Base-by-base conservation (phyloP, 1,139 yeast species). In the Kodamaea sp. region DNA sequence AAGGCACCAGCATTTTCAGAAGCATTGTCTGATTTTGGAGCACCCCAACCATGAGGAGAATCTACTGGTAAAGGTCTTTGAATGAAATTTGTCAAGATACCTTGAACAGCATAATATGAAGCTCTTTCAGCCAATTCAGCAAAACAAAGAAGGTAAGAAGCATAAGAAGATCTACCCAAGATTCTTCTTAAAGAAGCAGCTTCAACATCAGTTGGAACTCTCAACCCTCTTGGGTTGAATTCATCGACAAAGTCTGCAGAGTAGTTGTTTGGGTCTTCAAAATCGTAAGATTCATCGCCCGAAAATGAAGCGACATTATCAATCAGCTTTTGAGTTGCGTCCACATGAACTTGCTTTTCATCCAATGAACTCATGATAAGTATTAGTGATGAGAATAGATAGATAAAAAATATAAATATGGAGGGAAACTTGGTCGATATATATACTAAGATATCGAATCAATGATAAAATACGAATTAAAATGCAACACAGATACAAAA, bases 101-200 rank as follows among this genome's bases (percentile, higher is more conserved):
- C 52, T 10, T 44, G 37, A 7, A 53, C 49, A 7, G 56, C 50
- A 36, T 49, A 54, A 39, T 51, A 54, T 3, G 57, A 53, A n/a
- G 54, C 58, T 42, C 57, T 45, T 41, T 53, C 58, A n/a, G 56
- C 56, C 44, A 54, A 48, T 34, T 54, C 58, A 6, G 48, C 47
- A 11, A 54, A 44, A 41, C 57, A 54, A 29, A 54, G 50, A 35
- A 53, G 45, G 38, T 53, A 53, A 3, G 51, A 41, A 2, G 51
- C 37, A 27, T 44, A 48, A n/a, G 49, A 41, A 1, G 52, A 50
- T 6, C 49, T 42, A 9, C 57, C 55, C 29, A 54, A 43, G 11
- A 51, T 37, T 31, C 56, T 44, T 38, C 58, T 43, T 26, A 54
- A 49, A 7, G 52, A 36, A 3, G 11, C 27, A 2, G 48, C 29